These are phyloP conservation scores for Lasiosphaeria hispida DNA, from an alignment of 495 filamentous ascomycete species.

Conservation along the genomic window DNA sequence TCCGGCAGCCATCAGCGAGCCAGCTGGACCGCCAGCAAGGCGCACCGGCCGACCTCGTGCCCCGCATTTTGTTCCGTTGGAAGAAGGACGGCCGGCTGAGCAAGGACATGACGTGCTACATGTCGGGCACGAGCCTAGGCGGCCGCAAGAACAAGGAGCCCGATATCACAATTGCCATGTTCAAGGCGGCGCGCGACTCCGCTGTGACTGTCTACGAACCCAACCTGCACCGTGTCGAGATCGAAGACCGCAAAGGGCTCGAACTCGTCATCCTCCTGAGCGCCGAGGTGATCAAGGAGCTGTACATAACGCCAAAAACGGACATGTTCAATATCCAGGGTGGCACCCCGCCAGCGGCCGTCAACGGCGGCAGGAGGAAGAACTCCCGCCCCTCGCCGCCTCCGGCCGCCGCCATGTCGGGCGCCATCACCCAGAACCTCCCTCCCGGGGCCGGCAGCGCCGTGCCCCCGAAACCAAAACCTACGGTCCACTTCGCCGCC, in stretches of 20 bases:
- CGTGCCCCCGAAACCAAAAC: background rate
- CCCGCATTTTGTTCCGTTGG: conserved; percentile 85
- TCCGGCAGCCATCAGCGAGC: conserved; percentile 73
- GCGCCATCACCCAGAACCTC: conserved; percentile 19
- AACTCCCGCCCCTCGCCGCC: conserved; percentile 38
- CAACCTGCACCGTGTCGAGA: conserved; percentile 83
- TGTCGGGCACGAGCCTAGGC: conserved; percentile 72
- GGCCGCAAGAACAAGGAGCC: conserved; percentile 81
- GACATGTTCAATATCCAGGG: conserved; percentile 79
- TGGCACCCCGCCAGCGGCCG: conserved; percentile 17
- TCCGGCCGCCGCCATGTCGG: conserved; percentile 30
- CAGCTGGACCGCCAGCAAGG: conserved; percentile 74
- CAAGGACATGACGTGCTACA: conserved; percentile 73
- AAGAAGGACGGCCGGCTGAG: conserved; percentile 84
- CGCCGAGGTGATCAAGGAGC: conserved; percentile 80
- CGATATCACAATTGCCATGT: conserved; percentile 88
- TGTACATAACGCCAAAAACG: conserved; percentile 67
- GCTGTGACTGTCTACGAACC: conserved; percentile 83
- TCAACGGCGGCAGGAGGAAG: conserved; percentile 35
- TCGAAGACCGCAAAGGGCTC: conserved; percentile 92
- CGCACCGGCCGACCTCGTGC: conserved; percentile 64
- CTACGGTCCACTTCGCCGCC: background rate
- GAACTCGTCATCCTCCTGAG: conserved; percentile 84
- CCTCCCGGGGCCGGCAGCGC: background rate
- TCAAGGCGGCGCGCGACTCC: conserved; percentile 51